These are phyloP conservation scores for Leucosporidium yakuticum DNA, from an alignment of 768 basidiomycete genomes.

Conservation along the genomic window DNA sequence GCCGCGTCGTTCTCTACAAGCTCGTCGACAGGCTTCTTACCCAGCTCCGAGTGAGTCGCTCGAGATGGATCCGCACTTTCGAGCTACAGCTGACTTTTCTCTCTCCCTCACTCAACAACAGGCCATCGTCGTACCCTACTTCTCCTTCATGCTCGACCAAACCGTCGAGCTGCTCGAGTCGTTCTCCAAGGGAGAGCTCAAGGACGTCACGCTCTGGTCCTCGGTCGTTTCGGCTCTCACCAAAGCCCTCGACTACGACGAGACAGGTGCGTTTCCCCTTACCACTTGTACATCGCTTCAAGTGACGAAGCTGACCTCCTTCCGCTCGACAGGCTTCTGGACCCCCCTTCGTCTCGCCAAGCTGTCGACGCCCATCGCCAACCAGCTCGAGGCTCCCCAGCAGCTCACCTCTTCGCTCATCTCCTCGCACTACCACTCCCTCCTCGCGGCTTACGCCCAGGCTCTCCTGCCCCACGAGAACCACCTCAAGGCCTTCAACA, in stretches of 20 bases:
- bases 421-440: constrained; percentile 11
- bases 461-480: constrained; percentile 51
- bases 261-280: constrained; percentile 57
- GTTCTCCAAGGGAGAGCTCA: constrained; percentile 46
- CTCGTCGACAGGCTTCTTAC: constrained; percentile 68
- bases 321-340: constrained; percentile 65
- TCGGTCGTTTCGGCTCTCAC: constrained; percentile 58
- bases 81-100: constrained; percentile 2
- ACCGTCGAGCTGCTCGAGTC: constrained; percentile 59
- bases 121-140: constrained; percentile 87
- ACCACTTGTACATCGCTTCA: neutral
- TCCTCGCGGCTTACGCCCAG: constrained; percentile 43
- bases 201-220: constrained; percentile 56
- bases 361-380: constrained; percentile 56
- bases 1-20: constrained; percentile 67
- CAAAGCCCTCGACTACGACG: constrained; percentile 69
- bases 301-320: neutral
- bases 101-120: constrained; percentile 45
- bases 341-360: constrained; percentile 69
- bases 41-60: constrained; percentile 69
- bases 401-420: constrained; percentile 2
- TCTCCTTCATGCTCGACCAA: constrained; percentile 65
- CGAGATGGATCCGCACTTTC: neutral
- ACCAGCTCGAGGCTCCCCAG: constrained; percentile 55
- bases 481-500: constrained; percentile 72